phyloP scores from a whole-genome alignment of 352 stramenopile genomes.

The Globisporangium nunn region DNA sequence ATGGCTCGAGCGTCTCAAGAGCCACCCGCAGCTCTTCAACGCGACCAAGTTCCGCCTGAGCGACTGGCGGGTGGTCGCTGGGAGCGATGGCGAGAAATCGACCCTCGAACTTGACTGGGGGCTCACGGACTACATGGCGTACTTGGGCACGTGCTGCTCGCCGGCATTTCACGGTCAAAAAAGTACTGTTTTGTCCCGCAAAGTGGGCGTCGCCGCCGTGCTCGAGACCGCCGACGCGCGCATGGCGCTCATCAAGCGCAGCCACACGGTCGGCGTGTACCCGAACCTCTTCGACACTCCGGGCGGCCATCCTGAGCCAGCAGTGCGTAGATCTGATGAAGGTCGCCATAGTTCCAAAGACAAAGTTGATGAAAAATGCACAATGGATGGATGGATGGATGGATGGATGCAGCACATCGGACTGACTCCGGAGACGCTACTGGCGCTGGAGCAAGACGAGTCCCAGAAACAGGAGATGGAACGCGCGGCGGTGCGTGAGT shows the following conservation, averaged over 20 bases:
- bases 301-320: slow-evolving; percentile 70
- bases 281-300: slow-evolving; percentile 69
- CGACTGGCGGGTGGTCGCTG: slow-evolving; percentile 4
- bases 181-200: slow-evolving; percentile 43
- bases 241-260: slow-evolving; percentile 64
- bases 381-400: no score
- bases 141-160: slow-evolving; percentile 68
- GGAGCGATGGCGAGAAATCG: neutral
- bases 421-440: slow-evolving; percentile 23
- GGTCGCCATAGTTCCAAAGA: no score
- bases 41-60: slow-evolving; percentile 62
- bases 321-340: slow-evolving; percentile 12
- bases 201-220: slow-evolving; percentile 68
- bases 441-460: slow-evolving; percentile 16
- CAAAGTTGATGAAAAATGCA: neutral
- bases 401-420: slow-evolving; percentile 17
- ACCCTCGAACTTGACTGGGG: slow-evolving; percentile 30
- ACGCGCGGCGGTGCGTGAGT: slow-evolving; percentile 23
- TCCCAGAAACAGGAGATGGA: slow-evolving; percentile 15
- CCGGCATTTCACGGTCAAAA: neutral
- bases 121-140: slow-evolving; percentile 70
- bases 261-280: slow-evolving; percentile 60
- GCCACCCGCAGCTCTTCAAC: slow-evolving; percentile 60
- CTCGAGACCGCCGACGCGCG: slow-evolving; percentile 57
- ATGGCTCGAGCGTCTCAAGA: slow-evolving; percentile 28